Base-by-base conservation (phyloP, 2,329 filamentous ascomycete genomes). In the Alternaria ethzedia region DNA sequence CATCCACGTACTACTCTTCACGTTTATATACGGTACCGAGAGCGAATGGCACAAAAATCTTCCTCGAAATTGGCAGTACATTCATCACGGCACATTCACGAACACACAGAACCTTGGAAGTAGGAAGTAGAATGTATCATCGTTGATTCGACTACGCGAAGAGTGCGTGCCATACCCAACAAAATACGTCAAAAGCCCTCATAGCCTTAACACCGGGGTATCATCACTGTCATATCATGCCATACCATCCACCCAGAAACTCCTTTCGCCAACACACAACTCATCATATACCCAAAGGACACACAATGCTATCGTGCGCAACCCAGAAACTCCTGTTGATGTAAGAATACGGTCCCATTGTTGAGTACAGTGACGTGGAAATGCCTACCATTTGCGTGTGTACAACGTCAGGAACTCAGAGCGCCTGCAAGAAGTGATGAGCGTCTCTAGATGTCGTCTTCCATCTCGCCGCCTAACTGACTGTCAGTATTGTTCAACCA, bases 401-500 rank as follows among this genome's bases (percentile, higher is more conserved):
- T 36, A 36, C 32, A 36, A 36, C 32, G 32, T 36, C 36, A 41
- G 36, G 36, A 41, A 41, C 12, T 3, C 13, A 21, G 41, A 23
- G 11, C 32, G 23, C 43, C 44, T 50, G 8, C 12, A 47, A 46
- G 13, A 15, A 15, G 30, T 60, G 36, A 41, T 41, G 21, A 54
- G 47, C 20, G 36, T 12, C 26, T 17, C 52, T 63, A 61, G 36
- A 36, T 45, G 3, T 65, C 54, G 11, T 65, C 59, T 17, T 49
- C 46, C 5, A n/a, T 6, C 9, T 66, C 59, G 51, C 9, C n/a
- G 26, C 32, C 59, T 65, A 30, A 57, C 44, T 50, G 12, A 30
- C n/a, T 45, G 64, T 71, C 61, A 72, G 66, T 57, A 54, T 45
- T 61, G 13, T 63, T 41, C 51, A 67, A 17, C 63, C 64, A 70